Base-by-base conservation (phyloP, 1,139 yeast genomes). In the Pichia sp. region DNA sequence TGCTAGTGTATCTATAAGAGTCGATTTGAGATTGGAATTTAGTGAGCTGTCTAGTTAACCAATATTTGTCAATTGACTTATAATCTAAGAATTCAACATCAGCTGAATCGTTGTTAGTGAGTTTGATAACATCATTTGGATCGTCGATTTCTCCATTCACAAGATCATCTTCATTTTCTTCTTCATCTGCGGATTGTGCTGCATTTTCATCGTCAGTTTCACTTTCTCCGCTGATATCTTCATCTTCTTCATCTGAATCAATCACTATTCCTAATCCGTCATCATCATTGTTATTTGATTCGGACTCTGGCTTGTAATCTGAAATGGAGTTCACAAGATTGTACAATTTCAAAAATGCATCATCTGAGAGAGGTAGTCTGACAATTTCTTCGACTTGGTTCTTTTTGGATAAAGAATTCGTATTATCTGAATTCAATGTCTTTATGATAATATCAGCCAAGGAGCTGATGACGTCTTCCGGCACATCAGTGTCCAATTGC, bases 391-490 rank as follows among this genome's bases (percentile, higher is more conserved):
- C 77, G 2, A 79, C 58, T 27, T 65, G 65, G 35, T 58, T 56
- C 48, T 70, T 70, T 40, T 66, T 67, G 1, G 60, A 34, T 2
- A 44, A 59, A 45, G 69, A 85, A 46, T 68, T 75, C 50, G 50
- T 59, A 42, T 47, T 61, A 36, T 74, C 83, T 46, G 72, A 73
- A 58, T 83, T 84, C 49, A 90, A 63, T 0, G 76, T 66, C 52
- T 79, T 83, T 37, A 90, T 63, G 0, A 85, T 63, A 7, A 85
- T 71, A 60, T 90, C 97, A 1, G 94, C 80, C 11, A 81, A 75
- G 0, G 83, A 77, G 5, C 75, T 56, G 2, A 81, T 65, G 2
- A 75, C 70, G 34, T 77, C 81, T 40, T 80, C 81, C 2, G 86
- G 75, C 14, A 77, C 74, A 59, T 84, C 90, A 47, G 63, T 66